phyloP scores from a whole-genome alignment of 257 asterid genomes.

The Linaria vulgaris region DNA sequence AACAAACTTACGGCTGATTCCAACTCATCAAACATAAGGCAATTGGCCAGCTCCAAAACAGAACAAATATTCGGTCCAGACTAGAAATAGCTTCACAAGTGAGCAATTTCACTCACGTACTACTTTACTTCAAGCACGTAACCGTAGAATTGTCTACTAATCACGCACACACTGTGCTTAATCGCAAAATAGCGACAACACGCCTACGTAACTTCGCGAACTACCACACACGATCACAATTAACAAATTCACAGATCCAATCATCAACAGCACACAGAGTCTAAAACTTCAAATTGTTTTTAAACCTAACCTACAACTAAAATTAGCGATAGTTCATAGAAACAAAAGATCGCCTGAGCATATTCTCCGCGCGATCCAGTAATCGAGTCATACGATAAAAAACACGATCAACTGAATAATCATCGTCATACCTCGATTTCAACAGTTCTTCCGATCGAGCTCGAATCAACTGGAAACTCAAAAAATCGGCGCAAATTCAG shows the following conservation, averaged over 20 bases:
- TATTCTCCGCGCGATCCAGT: constrained; percentile 6
- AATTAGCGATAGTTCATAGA: constrained; percentile 12
- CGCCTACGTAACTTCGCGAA: constrained; percentile 9
- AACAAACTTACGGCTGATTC: neutral
- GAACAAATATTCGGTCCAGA: neutral
- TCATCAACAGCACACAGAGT: constrained; percentile 1
- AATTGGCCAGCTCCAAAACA: neutral
- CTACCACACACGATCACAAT: neutral
- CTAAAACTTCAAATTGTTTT: constrained; percentile 9
- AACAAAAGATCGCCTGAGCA: constrained; percentile 11
- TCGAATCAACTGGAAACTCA: constrained; percentile 12
- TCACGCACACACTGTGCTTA: constrained; percentile 1
- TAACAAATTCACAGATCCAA: constrained; percentile 4
- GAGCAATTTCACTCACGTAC: neutral
- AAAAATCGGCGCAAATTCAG: neutral
- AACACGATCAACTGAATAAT: neutral
- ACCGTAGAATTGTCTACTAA: neutral
- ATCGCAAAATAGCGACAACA: neutral
- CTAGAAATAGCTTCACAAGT: constrained; percentile 3
- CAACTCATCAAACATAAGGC: neutral
- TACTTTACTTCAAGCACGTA: neutral
- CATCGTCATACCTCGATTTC: constrained; percentile 14
- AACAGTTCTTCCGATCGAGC: neutral
- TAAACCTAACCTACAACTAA: constrained; percentile 13
- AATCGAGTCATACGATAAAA: constrained; percentile 6